These are phyloP conservation scores for Coemansia sp. DNA, from an alignment of 192 early-diverging fungal genomes.

Conservation along the genomic window DNA sequence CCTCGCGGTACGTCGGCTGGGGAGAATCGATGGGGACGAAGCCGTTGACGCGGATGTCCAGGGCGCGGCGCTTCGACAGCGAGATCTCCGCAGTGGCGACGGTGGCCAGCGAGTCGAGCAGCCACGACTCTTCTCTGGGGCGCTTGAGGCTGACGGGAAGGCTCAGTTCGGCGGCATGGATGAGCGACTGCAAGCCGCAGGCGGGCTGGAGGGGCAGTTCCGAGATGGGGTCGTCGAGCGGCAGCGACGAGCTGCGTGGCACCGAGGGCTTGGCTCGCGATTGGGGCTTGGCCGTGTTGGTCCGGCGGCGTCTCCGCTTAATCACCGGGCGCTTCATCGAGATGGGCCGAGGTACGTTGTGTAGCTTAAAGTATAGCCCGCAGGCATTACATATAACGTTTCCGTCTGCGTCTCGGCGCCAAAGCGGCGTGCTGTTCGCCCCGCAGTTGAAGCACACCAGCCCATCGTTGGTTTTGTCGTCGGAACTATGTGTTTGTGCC, in stretches of 20 bases:
- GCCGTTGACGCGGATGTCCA: slow-evolving; percentile 6
- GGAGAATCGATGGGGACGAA: slow-evolving; percentile 2
- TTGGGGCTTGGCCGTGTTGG: slow-evolving; percentile 7
- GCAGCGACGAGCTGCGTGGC: slow-evolving; percentile 41
- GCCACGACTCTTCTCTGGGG: not conserved
- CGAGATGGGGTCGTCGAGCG: slow-evolving; percentile 10
- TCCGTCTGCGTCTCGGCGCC: slow-evolving; percentile 68
- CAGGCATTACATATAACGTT: slow-evolving; percentile 87
- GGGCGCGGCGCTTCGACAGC: slow-evolving; percentile 22
- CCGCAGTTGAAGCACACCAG: slow-evolving; percentile 67
- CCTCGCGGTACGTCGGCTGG: slow-evolving; percentile 31
- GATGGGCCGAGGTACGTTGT: slow-evolving; percentile 71
- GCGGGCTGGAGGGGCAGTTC: not conserved
- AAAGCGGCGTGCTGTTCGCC: slow-evolving; percentile 66
- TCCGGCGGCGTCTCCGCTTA: slow-evolving; percentile 65
- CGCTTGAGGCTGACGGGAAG: slow-evolving; percentile 8
- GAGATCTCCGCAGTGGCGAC: slow-evolving; percentile 40
- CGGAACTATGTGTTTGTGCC: not conserved
- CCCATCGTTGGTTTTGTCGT: not conserved
- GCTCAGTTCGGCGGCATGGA: slow-evolving; percentile 34
- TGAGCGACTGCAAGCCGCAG: slow-evolving; percentile 39
- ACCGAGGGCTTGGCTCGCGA: not conserved
- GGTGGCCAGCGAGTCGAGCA: slow-evolving; percentile 45
- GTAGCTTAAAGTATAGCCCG: slow-evolving; percentile 85
- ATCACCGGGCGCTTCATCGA: slow-evolving; percentile 68